Base-by-base conservation (phyloP, 768 basidiomycete species). In the Suillus sp. region DNA sequence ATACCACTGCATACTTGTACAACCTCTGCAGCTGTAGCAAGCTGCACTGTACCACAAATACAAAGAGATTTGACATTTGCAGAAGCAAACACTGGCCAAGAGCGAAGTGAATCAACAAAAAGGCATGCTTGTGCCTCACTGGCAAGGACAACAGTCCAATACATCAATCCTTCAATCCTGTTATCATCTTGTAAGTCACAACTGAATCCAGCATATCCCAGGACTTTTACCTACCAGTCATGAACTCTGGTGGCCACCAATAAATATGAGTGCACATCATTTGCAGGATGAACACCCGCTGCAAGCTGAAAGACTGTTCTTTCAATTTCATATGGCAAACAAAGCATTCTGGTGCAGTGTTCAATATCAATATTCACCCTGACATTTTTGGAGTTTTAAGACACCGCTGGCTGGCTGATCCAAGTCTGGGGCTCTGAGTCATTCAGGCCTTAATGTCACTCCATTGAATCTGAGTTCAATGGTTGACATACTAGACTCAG, bases 161-260 rank as follows among this genome's bases (percentile, higher is more conserved):
- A 58, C 14, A 58, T 37, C 11, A 34, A 25, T 58, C n/a, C 42
- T 42, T 58, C 57, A 22, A 27, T 58, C 32, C 57, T 58, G 9
- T 22, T 16, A 38, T 4, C 14, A 16, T 38, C 38, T 16, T 38
- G 38, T 38, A 38, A 38, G 38, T 38, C 13, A n/a, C 13, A n/a
- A 58, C 7, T 37, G 35, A 37, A 37, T 22, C 18, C 54, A 32
- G 9, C n/a, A 20, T 16, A 32, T 55, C 18, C 11, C 7, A 9
- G 30, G 38, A 38, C 38, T 13, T 27, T 10, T 34, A 34, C 57
- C 25, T 59, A 42, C 57, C 57, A 59, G n/a, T 35, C 3, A 5
- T 22, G 37, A 42, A 59, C 37, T 59, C 38, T 42, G 11, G 16
- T 9, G 7, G 57, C 57, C 4, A 59, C 57, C 6, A 40, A 13